phyloP scores from a whole-genome alignment of 148 eudicot genomes.

The Oxyria digyna region DNA sequence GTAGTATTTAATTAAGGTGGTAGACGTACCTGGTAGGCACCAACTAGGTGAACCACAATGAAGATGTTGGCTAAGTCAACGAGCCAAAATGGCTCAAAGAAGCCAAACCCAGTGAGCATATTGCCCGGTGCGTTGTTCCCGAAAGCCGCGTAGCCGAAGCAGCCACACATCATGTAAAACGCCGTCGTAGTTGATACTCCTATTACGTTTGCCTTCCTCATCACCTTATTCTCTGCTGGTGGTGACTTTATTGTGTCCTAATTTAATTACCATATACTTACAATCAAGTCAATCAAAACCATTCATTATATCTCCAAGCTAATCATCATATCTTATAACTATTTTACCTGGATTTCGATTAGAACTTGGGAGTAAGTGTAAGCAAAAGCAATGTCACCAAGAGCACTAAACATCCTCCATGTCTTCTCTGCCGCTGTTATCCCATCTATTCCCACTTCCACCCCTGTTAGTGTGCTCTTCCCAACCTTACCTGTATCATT shows the following conservation, averaged over 20 bases:
- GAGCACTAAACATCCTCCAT: slow-evolving; percentile 48
- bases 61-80: slow-evolving; percentile 50
- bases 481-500: slow-evolving; percentile 26
- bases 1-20: no score
- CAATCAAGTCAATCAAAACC: no score
- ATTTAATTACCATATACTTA: no score
- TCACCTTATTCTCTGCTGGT: slow-evolving; percentile 54
- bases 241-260: slow-evolving; percentile 58
- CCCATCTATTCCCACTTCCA: slow-evolving; percentile 31
- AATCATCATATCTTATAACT: no score
- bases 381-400: slow-evolving; percentile 71
- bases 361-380: slow-evolving; percentile 46
- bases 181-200: slow-evolving; percentile 37
- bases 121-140: slow-evolving; percentile 72
- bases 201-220: slow-evolving; percentile 50
- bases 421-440: slow-evolving; percentile 44
- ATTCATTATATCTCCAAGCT: no score
- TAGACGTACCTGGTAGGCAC: slow-evolving; percentile 55
- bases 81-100: slow-evolving; percentile 69
- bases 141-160: slow-evolving; percentile 70
- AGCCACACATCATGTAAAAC: slow-evolving; percentile 67
- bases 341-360: slow-evolving; percentile 54
- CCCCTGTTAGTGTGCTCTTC: slow-evolving; percentile 42
- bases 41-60: slow-evolving; percentile 55
- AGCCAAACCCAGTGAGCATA: slow-evolving; percentile 63